phyloP scores from a whole-genome alignment of 257 asterid genomes.

The Solanum pimpinellifolium region DNA sequence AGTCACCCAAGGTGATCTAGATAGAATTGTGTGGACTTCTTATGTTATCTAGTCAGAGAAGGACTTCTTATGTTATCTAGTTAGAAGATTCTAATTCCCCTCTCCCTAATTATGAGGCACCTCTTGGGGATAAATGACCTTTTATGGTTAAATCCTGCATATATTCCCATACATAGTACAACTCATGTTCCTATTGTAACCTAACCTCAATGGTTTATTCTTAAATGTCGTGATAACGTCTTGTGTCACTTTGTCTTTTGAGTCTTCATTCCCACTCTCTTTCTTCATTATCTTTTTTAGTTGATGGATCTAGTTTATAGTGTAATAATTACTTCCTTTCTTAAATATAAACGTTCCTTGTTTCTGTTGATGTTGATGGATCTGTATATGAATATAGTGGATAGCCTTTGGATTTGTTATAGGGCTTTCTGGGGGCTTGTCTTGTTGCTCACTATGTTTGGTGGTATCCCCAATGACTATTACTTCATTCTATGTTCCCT shows the following conservation, averaged over 20 bases:
- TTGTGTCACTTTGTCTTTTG: neutral
- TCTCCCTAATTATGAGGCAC: neutral
- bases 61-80: neutral
- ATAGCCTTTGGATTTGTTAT: neutral
- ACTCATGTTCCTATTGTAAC: neutral
- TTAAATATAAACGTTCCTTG: neutral
- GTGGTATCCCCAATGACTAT: neutral
- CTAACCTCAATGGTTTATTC: neutral
- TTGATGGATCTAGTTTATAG: neutral
- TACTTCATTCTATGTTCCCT: neutral
- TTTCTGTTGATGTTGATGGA: neutral
- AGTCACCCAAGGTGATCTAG: neutral
- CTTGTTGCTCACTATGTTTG: neutral
- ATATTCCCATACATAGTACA: neutral
- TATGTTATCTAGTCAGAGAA: neutral
- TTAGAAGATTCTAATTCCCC: neutral
- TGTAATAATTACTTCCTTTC: neutral
- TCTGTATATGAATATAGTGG: neutral
- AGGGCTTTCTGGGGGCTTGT: neutral
- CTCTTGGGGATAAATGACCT: neutral
- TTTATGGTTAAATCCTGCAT: neutral
- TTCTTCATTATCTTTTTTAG: neutral
- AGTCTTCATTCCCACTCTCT: neutral
- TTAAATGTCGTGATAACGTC: neutral
- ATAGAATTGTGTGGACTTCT: neutral